These are phyloP conservation scores for Neospermospora avenae DNA, from an alignment of 2,329 filamentous ascomycete genomes.

Conservation along the genomic window DNA sequence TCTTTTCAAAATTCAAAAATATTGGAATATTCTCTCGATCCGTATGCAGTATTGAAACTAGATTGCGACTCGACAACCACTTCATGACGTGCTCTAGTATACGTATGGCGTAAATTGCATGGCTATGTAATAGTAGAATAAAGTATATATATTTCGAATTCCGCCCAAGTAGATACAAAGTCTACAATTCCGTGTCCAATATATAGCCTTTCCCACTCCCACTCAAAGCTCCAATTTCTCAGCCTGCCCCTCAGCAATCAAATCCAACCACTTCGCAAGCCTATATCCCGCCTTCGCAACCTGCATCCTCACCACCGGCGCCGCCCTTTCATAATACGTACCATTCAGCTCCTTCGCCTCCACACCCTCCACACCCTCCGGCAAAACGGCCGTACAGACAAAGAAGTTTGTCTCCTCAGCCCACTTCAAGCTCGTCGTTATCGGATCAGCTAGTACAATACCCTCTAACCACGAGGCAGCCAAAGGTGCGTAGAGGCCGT, in stretches of 20 bases:
- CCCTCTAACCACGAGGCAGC: constrained; percentile 54
- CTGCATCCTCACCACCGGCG: constrained; percentile 62
- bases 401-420: constrained; percentile 60
- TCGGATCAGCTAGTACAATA: constrained; percentile 52
- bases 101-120: no score
- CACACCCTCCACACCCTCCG: constrained; percentile 56
- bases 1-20: no score
- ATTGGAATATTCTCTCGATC: no score
- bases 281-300: constrained; percentile 68
- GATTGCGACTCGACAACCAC: no score
- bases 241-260: constrained; percentile 45
- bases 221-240: constrained; percentile 22
- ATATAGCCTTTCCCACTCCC: not conserved
- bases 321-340: constrained; percentile 60
- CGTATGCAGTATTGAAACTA: no score
- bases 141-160: no score
- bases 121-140: no score
- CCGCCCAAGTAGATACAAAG: no score
- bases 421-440: constrained; percentile 59
- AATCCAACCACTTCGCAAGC: constrained; percentile 54
- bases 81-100: no score
- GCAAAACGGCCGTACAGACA: constrained; percentile 60
- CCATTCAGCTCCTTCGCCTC: constrained; percentile 57
- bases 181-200: no score
- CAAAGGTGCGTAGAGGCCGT: constrained; percentile 51